Conservation (phyloP, 1,284 basidiomycete species). For the Cryptococcus hybrid region DNA sequence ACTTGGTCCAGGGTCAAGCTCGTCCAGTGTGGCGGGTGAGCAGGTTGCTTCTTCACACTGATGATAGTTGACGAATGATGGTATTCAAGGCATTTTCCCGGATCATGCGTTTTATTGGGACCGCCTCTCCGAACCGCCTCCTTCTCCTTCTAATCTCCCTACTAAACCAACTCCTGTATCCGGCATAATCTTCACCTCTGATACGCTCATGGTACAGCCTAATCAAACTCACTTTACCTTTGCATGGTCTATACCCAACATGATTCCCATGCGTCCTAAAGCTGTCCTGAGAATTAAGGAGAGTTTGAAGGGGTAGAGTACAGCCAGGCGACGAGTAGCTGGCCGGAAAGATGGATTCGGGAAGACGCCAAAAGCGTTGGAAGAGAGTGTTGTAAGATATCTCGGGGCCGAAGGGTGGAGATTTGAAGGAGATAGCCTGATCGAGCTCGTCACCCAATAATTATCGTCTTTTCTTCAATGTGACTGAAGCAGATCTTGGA, state of each 20-base stretch:
- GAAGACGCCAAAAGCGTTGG: conserved; percentile 31
- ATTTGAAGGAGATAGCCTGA: conserved; percentile 13
- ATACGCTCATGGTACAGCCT: conserved; percentile 48
- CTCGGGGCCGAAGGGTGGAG: conserved; percentile 38
- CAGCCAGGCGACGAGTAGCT: conserved; percentile 39
- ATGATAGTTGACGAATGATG: background rate
- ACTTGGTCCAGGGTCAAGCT: conserved; percentile 31
- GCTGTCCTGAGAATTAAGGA: conserved; percentile 28
- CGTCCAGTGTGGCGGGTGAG: conserved; percentile 48
- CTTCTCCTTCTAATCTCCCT: conserved; percentile 21
- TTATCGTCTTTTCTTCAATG: background rate
- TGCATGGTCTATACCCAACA: conserved; percentile 48
- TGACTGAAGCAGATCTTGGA: too few relatives aligned
- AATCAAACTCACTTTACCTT: conserved; percentile 44
- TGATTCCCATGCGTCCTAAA: conserved; percentile 44
- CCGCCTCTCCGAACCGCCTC: conserved; percentile 33
- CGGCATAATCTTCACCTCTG: conserved; percentile 41
- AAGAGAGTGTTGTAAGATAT: conserved; percentile 31
- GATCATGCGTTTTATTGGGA: conserved; percentile 47
- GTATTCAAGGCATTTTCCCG: conserved; percentile 41
- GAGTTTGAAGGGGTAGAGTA: conserved; percentile 26
- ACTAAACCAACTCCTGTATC: conserved; percentile 27
- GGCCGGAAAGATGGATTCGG: conserved; percentile 41
- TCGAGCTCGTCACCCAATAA: conserved; percentile 4
- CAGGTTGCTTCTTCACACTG: conserved; percentile 1